Conservation (phyloP, 2,329 filamentous ascomycete species). For the Cladosporium sp. region DNA sequence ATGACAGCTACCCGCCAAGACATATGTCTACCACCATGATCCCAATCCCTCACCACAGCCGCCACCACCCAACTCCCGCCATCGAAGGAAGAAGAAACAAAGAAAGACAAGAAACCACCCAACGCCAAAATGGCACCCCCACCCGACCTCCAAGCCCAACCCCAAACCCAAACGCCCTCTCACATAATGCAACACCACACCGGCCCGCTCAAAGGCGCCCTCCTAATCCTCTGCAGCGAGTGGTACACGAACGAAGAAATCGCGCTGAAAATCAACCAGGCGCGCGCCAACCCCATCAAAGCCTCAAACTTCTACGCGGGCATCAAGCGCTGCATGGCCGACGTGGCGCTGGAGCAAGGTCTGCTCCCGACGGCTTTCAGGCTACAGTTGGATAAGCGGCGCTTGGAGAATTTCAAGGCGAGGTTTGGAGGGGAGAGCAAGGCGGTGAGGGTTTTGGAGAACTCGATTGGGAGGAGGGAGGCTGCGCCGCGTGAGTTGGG, state of each 20-base stretch:
- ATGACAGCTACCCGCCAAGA: not conserved
- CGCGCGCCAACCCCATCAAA: not conserved
- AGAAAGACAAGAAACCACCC: too few species aligned
- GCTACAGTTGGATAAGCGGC: conserved; percentile 1
- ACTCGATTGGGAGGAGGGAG: not conserved
- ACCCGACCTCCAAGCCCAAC: not conserved
- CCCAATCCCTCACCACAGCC: not conserved
- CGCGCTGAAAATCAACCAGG: conserved; percentile 1
- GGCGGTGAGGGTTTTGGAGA: not conserved
- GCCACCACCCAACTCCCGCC: not conserved
- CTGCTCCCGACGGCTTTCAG: not conserved
- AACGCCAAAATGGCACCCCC: not conserved
- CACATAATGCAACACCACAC: not conserved
- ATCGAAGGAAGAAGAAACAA: too few species aligned
- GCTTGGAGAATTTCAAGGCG: not conserved
- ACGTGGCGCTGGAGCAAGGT: not conserved
- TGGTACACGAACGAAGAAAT: conserved; percentile 7
- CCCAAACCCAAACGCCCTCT: not conserved
- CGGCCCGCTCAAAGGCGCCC: not conserved
- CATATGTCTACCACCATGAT: not conserved
- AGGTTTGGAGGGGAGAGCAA: not conserved
- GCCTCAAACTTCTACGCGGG: not conserved
- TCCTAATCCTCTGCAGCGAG: conserved; percentile 1
- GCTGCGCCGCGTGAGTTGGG: not conserved
- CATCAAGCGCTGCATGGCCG: not conserved